Conservation (phyloP, 352 stramenopile genomes). For the Pythium pectinolyticum region DNA sequence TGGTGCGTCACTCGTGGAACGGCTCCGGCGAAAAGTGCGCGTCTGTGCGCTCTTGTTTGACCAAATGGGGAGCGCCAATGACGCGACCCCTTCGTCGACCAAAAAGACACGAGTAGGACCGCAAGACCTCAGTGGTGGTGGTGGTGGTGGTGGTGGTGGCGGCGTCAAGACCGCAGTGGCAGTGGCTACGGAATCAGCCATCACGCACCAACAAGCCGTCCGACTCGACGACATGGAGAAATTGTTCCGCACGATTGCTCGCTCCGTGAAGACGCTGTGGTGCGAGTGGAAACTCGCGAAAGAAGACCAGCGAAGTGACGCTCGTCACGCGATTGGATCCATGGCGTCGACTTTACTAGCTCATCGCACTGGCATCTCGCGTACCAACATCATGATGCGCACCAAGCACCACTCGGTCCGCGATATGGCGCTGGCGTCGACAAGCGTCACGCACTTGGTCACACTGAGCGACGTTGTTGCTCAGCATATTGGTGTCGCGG, state of each 20-base stretch:
- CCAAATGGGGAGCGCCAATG: neutral
- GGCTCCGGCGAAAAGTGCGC: constrained; percentile 36
- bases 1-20: constrained; percentile 28
- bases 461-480: constrained; percentile 1
- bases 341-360: neutral
- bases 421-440: constrained; percentile 6
- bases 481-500: neutral
- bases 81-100: neutral
- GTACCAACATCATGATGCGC: neutral
- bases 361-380: neutral
- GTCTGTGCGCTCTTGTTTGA: constrained; percentile 34
- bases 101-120: neutral
- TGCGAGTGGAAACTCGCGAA: constrained; percentile 44
- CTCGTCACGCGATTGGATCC: constrained; percentile 14
- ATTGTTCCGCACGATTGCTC: constrained; percentile 18
- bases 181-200: too few species aligned
- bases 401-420: constrained; percentile 13
- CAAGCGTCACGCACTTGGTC: constrained; percentile 5
- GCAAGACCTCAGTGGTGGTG: neutral
- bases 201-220: neutral
- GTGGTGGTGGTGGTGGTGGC: too few species aligned
- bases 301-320: constrained; percentile 23
- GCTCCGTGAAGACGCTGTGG: constrained; percentile 40
- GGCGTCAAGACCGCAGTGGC: too few species aligned
- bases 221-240: neutral